A percentile compares a stretch with the other conserved stretches of the same genome.
Conservation (phyloP, 2,329 filamentous ascomycete genomes). For the Neonectria coccinea region DNA sequence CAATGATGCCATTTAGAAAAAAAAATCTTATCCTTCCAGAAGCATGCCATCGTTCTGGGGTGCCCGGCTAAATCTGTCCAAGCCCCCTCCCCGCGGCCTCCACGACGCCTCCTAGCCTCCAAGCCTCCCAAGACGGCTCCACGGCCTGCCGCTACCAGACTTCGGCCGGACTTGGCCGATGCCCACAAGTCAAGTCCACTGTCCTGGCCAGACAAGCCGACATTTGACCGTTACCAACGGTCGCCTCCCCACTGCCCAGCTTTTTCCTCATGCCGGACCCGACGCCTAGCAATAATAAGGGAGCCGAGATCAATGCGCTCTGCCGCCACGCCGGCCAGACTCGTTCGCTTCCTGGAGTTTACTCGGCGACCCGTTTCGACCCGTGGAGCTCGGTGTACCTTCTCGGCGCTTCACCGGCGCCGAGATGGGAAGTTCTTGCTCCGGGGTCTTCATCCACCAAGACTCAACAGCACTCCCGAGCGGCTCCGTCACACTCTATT, state of each 20-base stretch:
- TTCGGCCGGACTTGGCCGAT: conserved; percentile 46
- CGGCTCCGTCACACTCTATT: conserved; percentile 31
- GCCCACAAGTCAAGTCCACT: conserved; percentile 5
- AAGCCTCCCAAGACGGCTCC: conserved; percentile 28
- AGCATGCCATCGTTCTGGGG: conserved; percentile 42
- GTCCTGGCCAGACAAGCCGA: conserved; percentile 38
- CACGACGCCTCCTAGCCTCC: conserved; percentile 20
- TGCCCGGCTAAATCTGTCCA: conserved; percentile 36
- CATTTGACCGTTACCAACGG: conserved; percentile 42
- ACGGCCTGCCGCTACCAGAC: conserved; percentile 27
- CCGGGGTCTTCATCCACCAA: conserved; percentile 27
- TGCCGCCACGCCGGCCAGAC: conserved; percentile 17
- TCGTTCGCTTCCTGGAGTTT: conserved; percentile 39
- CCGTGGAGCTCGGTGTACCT: conserved; percentile 36
- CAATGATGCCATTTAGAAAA: conserved; percentile 43
- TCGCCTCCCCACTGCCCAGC: conserved; percentile 34
- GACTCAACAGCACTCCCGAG: conserved; percentile 28
- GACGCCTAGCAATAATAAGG: conserved; percentile 37
- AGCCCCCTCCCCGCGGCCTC: conserved; percentile 34
- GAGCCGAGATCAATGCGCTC: conserved; percentile 35
- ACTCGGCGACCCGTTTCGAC: conserved; percentile 32
- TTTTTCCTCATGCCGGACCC: conserved; percentile 38
- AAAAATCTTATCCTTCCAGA: conserved; percentile 49
- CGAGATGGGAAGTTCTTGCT: conserved; percentile 38
- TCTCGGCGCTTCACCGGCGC: conserved; percentile 50